Conservation (phyloP, 441 rosid genomes). For the Gossypium laxum region DNA sequence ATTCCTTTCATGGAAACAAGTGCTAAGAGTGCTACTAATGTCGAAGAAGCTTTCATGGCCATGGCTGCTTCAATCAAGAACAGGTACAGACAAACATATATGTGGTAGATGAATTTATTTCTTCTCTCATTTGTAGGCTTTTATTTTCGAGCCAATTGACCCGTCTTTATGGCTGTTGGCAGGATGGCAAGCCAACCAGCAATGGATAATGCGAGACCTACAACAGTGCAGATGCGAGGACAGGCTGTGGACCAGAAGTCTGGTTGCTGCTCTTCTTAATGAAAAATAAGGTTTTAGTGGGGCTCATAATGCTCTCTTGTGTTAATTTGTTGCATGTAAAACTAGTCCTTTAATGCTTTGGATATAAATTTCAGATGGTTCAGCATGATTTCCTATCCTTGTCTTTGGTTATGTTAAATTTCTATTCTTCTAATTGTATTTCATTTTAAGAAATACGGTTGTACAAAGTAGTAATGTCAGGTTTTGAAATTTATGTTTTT, state of each 20-base stretch:
- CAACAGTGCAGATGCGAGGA: constrained; percentile 80
- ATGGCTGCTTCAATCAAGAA: constrained; percentile 65
- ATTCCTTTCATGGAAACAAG: constrained; percentile 73
- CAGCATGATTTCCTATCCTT: constrained; percentile 18
- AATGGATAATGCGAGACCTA: constrained; percentile 59
- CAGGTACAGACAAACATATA: constrained; percentile 26
- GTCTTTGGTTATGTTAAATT: constrained; percentile 21
- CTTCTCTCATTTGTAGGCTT: background rate
- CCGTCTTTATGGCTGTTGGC: constrained; percentile 8
- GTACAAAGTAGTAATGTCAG: constrained; percentile 38
- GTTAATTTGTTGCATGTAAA: constrained; percentile 38
- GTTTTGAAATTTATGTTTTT: background rate
- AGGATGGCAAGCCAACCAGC: constrained; percentile 99
- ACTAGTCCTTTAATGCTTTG: constrained; percentile 29
- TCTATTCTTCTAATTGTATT: constrained; percentile 45
- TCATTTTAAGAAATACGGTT: constrained; percentile 25
- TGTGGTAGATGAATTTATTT: background rate
- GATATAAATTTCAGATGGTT: constrained; percentile 15
- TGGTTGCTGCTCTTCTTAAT: constrained; percentile 81
- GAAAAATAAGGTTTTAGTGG: constrained; percentile 3
- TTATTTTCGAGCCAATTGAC: background rate
- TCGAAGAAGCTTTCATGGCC: constrained; percentile 80
- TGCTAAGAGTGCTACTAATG: constrained; percentile 62
- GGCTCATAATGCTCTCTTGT: constrained; percentile 14
- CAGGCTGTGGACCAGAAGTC: constrained; percentile 80